A percentile compares a stretch with the other conserved stretches of the same genome.
Conservation (phyloP, 305 asterid genomes). For the Fraxinus floribunda region DNA sequence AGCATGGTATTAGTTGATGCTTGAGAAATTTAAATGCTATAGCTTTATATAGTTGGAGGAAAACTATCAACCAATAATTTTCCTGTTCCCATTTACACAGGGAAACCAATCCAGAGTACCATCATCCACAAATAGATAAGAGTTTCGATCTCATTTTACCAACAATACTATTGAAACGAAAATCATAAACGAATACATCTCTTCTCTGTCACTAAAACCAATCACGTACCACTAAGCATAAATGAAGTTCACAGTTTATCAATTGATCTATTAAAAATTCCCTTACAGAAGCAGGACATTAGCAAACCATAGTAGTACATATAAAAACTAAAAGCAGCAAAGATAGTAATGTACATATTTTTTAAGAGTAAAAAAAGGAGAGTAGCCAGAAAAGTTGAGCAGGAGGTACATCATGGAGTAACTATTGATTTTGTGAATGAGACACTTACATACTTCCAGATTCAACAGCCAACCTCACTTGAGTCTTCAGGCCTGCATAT, state of each 20-base stretch:
- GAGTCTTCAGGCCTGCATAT: slow-evolving; percentile 96
- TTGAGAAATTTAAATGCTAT: background rate
- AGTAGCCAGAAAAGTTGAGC: background rate
- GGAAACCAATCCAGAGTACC: background rate
- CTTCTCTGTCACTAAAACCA: background rate
- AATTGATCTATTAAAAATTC: background rate
- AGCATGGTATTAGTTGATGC: background rate
- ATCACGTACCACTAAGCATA: background rate
- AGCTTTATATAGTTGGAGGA: background rate
- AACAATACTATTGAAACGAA: background rate
- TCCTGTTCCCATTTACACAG: background rate
- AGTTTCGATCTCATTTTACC: background rate
- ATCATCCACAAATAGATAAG: background rate
- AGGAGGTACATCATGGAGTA: slow-evolving; percentile 3
- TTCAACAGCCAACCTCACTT: slow-evolving; percentile 93
- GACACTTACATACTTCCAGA: slow-evolving; percentile 67
- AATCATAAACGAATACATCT: background rate
- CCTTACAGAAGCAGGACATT: background rate
- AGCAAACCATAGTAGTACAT: background rate
- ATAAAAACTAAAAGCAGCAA: background rate
- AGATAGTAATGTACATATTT: background rate
- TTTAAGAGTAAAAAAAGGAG: background rate
- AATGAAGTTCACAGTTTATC: background rate
- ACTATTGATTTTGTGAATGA: background rate
- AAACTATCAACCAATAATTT: background rate